Conservation (phyloP, 2,329 filamentous ascomycete genomes). For the Pseudopithomyces chartarum region DNA sequence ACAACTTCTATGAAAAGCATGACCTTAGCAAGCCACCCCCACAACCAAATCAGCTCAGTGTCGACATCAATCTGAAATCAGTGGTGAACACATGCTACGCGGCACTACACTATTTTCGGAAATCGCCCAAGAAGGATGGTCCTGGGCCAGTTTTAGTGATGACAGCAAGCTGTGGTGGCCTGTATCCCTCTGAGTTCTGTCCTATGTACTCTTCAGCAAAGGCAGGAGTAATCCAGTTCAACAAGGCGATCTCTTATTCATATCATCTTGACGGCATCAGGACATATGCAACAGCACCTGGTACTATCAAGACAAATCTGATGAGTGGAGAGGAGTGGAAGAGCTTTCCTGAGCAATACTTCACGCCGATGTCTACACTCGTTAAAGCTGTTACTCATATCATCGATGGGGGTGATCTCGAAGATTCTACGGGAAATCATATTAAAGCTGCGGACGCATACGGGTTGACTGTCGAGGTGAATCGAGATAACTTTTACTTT, state of each 20-base stretch:
- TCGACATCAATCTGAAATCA: constrained; percentile 46
- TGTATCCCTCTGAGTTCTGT: constrained; percentile 45
- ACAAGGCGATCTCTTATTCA: constrained; percentile 42
- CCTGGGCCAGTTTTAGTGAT: constrained; percentile 38
- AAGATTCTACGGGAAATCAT: constrained; percentile 28
- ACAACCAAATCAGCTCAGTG: constrained; percentile 39
- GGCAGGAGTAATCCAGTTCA: constrained; percentile 48
- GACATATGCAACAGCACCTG: constrained; percentile 48
- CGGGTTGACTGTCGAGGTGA: constrained; percentile 36
- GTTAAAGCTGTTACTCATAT: constrained; percentile 34
- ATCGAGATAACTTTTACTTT: constrained; percentile 33
- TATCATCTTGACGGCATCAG: constrained; percentile 45
- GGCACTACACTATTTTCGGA: constrained; percentile 50
- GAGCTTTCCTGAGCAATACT: constrained; percentile 38
- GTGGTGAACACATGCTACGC: constrained; percentile 48
- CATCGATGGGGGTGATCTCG: constrained; percentile 36
- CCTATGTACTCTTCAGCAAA: constrained; percentile 36
- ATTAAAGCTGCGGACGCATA: constrained; percentile 26
- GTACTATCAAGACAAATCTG: constrained; percentile 45
- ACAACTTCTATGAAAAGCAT: constrained; percentile 48
- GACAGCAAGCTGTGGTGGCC: constrained; percentile 45
- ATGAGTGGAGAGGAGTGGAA: constrained; percentile 39
- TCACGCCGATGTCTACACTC: constrained; percentile 40
- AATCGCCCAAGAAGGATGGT: constrained; percentile 21
- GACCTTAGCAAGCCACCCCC: constrained; percentile 33